A percentile compares a stretch with the other conserved stretches of the same genome.
Evolutionary conservation across 1,284 basidiomycete genomes (phyloP).

Genomic region (Ustilago trichophora): DNA sequence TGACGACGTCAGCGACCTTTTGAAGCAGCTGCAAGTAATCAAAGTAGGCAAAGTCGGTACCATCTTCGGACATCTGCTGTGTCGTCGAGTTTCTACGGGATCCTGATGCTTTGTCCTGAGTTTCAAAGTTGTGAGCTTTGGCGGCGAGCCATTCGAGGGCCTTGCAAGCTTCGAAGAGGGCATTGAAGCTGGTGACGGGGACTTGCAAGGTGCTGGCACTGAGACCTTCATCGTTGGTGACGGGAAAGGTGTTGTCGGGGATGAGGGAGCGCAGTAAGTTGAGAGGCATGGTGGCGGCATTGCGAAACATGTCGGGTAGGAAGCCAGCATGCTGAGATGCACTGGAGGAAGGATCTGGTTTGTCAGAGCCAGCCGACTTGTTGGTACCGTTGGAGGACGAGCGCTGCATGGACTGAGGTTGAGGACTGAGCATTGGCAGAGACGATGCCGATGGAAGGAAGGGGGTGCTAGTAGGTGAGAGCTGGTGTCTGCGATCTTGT

Average conservation of each 20-base stretch:
- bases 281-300: constrained; percentile 37
- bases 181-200: constrained; percentile 52
- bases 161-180: constrained; percentile 50
- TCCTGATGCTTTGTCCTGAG: not conserved
- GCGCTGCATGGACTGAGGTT: constrained; percentile 19
- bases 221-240: constrained; percentile 39
- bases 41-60: constrained; percentile 24
- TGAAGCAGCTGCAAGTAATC: constrained; percentile 45
- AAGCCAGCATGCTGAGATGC: constrained; percentile 4
- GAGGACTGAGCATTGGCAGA: constrained; percentile 17
- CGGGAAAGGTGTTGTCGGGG: constrained; percentile 42
- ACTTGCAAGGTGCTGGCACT: constrained; percentile 50
- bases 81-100: constrained; percentile 10
- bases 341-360: not conserved
- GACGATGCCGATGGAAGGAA: not conserved
- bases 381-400: constrained; percentile 21
- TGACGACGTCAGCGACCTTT: constrained; percentile 49
- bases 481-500: constrained; percentile 18
- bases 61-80: constrained; percentile 13
- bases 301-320: constrained; percentile 34
- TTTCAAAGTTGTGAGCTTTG: constrained; percentile 8
- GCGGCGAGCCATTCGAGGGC: constrained; percentile 50
- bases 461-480: constrained; percentile 19
- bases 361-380: constrained; percentile 25
- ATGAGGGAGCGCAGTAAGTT: constrained; percentile 42